phyloP scores from a whole-genome alignment of 2,329 filamentous ascomycete species.

The Gaeumannomyces tritici region DNA sequence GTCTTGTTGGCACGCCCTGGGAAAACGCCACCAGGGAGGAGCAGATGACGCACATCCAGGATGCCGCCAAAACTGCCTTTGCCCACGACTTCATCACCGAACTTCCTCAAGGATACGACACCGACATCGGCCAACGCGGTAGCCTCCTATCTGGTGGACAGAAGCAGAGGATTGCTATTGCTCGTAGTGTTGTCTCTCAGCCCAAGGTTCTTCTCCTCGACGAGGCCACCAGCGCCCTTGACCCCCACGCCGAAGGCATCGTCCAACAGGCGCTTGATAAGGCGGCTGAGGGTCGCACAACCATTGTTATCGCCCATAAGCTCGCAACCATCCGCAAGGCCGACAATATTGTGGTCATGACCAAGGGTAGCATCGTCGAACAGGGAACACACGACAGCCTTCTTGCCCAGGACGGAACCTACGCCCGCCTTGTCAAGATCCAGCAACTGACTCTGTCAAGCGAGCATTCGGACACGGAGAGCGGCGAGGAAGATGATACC shows the following conservation, averaged over 20 bases:
- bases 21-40: conserved; percentile 21
- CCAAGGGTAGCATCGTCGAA: conserved; percentile 46
- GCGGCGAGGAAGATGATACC: background rate
- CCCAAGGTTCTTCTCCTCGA: conserved; percentile 51
- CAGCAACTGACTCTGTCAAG: conserved; percentile 22
- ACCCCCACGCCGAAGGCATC: conserved; percentile 30
- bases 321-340: conserved; percentile 47
- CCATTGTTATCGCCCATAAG: conserved; percentile 53
- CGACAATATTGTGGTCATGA: conserved; percentile 54
- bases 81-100: conserved; percentile 35
- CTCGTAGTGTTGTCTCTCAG: conserved; percentile 26
- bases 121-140: conserved; percentile 49
- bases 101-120: conserved; percentile 42
- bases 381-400: conserved; percentile 50
- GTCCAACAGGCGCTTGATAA: conserved; percentile 44
- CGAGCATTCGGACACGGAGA: background rate
- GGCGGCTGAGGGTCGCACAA: conserved; percentile 46
- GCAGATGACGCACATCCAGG: conserved; percentile 27
- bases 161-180: conserved; percentile 53
- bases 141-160: conserved; percentile 56
- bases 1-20: conserved; percentile 23
- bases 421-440: conserved; percentile 38
- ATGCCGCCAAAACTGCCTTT: conserved; percentile 33
- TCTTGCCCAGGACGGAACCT: conserved; percentile 33
- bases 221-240: conserved; percentile 52